Conservation (phyloP, 2,329 filamentous ascomycete species). For the Aspergillus fijiensis region DNA sequence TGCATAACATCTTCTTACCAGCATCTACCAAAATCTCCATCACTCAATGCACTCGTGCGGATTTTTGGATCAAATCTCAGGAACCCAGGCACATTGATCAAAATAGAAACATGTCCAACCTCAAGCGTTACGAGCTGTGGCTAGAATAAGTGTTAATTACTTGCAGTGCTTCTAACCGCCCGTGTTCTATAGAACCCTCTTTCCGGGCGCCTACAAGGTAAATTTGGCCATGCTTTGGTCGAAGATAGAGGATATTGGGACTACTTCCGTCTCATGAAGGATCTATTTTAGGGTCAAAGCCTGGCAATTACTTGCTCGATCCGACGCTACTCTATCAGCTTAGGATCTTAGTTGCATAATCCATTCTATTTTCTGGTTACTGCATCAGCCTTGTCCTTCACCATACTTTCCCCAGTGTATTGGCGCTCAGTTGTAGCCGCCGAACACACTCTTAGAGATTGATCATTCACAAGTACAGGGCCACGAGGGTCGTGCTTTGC, state of each 20-base stretch:
- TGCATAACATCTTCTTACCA: neutral
- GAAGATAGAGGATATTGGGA: neutral
- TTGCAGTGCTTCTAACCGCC: neutral
- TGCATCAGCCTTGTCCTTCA: neutral
- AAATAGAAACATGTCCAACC: neutral
- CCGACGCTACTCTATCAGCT: neutral
- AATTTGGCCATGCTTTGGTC: neutral
- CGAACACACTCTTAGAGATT: neutral
- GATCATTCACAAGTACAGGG: neutral
- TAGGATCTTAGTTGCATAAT: neutral
- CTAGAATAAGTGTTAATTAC: neutral
- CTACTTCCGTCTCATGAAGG: neutral
- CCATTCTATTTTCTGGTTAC: neutral
- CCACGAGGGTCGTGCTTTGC: neutral
- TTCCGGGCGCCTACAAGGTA: neutral
- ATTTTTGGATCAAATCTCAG: neutral
- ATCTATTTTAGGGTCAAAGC: neutral
- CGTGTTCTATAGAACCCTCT: neutral
- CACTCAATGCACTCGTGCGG: neutral
- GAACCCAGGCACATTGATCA: neutral
- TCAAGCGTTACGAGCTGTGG: neutral
- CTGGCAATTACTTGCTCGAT: neutral
- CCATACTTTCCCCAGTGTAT: neutral
- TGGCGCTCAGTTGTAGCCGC: slow-evolving; percentile 4
- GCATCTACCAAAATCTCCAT: neutral